phyloP scores from a whole-genome alignment of 2,329 filamentous ascomycete genomes.

The Canariomyces notabilis region DNA sequence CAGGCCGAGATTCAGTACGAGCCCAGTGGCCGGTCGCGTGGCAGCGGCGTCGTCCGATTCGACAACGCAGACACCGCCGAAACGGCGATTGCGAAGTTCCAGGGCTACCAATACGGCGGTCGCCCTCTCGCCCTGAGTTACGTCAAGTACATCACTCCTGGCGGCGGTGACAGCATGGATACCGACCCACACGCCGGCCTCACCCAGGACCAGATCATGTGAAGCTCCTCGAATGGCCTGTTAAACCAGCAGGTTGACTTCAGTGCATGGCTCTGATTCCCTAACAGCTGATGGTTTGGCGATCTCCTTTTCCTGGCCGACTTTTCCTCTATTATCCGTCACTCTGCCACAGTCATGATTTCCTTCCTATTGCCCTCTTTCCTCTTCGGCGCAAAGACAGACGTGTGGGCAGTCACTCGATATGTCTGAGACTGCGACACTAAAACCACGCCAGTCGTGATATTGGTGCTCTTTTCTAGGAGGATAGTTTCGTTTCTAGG shows the following conservation, averaged over 20 bases:
- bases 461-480: constrained; percentile 15
- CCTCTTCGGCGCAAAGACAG: constrained; percentile 11
- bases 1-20: constrained; percentile 99
- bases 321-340: neutral
- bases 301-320: neutral
- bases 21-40: constrained; percentile 88
- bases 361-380: constrained; percentile 6
- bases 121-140: constrained; percentile 89
- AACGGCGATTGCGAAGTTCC: constrained; percentile 94
- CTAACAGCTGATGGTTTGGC: neutral
- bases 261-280: neutral
- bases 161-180: constrained; percentile 70
- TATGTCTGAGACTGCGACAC: neutral
- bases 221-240: constrained; percentile 1
- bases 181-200: constrained; percentile 68
- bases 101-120: constrained; percentile 93
- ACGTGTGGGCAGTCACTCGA: neutral
- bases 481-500: constrained; percentile 14
- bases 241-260: neutral
- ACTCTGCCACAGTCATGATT: constrained; percentile 11
- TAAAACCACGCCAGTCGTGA: neutral
- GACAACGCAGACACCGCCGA: constrained; percentile 78
- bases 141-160: constrained; percentile 80
- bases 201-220: constrained; percentile 99
- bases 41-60: constrained; percentile 95